These are phyloP conservation scores for Solanum lycopersicoides DNA, from an alignment of 257 asterid species.

Conservation along the genomic window DNA sequence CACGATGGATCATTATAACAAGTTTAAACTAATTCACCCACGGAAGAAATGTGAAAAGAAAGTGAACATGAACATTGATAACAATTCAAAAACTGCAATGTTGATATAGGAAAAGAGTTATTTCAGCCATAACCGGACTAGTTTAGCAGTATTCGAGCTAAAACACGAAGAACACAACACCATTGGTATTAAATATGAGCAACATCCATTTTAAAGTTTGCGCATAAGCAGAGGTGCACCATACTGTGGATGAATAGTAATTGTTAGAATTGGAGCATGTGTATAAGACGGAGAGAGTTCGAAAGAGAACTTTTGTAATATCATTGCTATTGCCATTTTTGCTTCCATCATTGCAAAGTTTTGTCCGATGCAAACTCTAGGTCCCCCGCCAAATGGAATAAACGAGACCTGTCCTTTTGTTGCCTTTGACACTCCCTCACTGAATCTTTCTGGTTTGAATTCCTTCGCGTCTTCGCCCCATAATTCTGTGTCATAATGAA, in stretches of 20 bases:
- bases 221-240: conserved; percentile 20
- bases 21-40: neutral
- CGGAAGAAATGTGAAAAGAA: too few species aligned
- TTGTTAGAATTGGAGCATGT: conserved; percentile 16
- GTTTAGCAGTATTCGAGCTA: too few species aligned
- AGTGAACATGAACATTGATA: neutral
- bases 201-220: neutral
- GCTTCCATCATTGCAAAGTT: conserved; percentile 27
- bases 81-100: too few species aligned
- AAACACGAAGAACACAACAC: neutral
- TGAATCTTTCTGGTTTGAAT: conserved; percentile 25
- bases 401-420: conserved; percentile 7
- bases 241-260: conserved; percentile 21
- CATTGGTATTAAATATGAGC: neutral
- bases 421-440: conserved; percentile 18
- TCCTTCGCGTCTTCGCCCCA: conserved; percentile 29
- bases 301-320: conserved; percentile 16
- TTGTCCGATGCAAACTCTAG: conserved; percentile 26
- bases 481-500: conserved; percentile 14
- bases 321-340: conserved; percentile 21
- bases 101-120: too few species aligned
- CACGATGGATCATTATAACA: too few species aligned
- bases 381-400: conserved; percentile 29
- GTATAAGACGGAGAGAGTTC: conserved; percentile 22
- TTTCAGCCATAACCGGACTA: too few species aligned